Base-by-base conservation (phyloP, 306 rosid genomes). In the Quercus alba region DNA sequence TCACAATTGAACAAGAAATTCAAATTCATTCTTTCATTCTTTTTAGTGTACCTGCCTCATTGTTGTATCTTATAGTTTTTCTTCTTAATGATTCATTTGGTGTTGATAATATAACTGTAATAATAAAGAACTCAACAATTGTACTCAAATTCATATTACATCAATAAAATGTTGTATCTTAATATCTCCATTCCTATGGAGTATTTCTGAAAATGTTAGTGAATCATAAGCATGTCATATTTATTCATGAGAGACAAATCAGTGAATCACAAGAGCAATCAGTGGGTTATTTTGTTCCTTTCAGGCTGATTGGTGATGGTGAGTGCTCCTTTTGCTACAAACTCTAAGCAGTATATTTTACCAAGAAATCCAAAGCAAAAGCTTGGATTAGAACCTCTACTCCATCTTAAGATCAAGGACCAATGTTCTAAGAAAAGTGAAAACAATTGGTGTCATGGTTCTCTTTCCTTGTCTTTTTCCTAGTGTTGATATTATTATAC, bases 21-120 rank as follows among this genome's bases (percentile, higher is more conserved):
- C 67, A 54, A 46, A 63, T 75, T 70, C 82, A 88, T 88, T 83
- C 84, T 87, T 92, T 88, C 70, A 74, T 84, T 92, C 81, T 74
- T 92, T 67, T 58, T 79, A 30, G 31, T 14, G 25, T 82, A 44
- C 73, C 46, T 74, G 18, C 76, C 6, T 21, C 52, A 77, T 76
- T 56, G 46, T 38, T 61, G 56, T 81, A 75, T 66, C 78, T 69
- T 82, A 28, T 74, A 72, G 31, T 74, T 58, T 80, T 61, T 6
- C 56, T 75, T 49, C 77, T 75, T 49, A 75, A 68, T 33, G 5
- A 63, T 79, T 75, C 58, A 19, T 61, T 77, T 84, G 70, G 64
- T 73, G 82, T 30, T 75, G 33, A 75, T 77, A 76, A 57, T 80
- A 62, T 63, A 80, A 64, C 75, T 85, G 82, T 72, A 49, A 13